These are phyloP conservation scores for Colletotrichum musae DNA, from an alignment of 2,329 filamentous ascomycete genomes.

Conservation along the genomic window DNA sequence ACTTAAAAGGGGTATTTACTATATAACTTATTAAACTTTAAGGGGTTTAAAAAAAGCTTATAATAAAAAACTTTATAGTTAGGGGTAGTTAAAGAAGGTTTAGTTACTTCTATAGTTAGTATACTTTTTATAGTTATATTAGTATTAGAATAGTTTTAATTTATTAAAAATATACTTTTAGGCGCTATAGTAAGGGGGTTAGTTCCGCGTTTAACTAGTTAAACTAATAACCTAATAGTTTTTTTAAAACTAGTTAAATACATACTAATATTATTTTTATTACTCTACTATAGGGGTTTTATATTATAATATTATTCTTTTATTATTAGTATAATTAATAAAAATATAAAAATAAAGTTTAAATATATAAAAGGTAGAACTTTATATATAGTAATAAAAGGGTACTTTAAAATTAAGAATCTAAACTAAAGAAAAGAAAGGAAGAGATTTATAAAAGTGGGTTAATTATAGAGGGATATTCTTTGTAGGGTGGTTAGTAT, in stretches of 20 bases:
- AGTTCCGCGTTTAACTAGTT: background rate
- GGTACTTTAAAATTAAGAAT: too few relatives aligned
- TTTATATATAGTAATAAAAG: too few relatives aligned
- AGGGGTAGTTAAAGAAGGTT: background rate
- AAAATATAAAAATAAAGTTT: background rate
- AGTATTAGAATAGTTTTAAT: background rate
- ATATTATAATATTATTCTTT: conserved; percentile 4
- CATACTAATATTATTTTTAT: too few relatives aligned
- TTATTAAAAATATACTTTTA: too few relatives aligned
- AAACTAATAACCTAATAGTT: background rate
- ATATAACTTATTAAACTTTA: background rate
- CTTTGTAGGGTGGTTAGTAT: too few relatives aligned
- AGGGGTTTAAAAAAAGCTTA: background rate
- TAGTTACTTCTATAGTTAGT: background rate
- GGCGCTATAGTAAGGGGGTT: background rate
- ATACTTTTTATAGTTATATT: background rate
- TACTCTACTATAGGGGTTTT: background rate
- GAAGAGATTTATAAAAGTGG: too few relatives aligned
- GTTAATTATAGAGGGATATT: too few relatives aligned
- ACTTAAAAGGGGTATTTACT: background rate
- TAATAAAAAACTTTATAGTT: background rate
- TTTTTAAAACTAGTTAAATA: too few relatives aligned
- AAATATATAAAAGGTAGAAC: too few relatives aligned
- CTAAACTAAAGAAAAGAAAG: too few relatives aligned
- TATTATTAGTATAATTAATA: conserved; percentile 10